Evolutionary conservation across 768 basidiomycete species (phyloP).

Genomic region (Termitomyces sp.): DNA sequence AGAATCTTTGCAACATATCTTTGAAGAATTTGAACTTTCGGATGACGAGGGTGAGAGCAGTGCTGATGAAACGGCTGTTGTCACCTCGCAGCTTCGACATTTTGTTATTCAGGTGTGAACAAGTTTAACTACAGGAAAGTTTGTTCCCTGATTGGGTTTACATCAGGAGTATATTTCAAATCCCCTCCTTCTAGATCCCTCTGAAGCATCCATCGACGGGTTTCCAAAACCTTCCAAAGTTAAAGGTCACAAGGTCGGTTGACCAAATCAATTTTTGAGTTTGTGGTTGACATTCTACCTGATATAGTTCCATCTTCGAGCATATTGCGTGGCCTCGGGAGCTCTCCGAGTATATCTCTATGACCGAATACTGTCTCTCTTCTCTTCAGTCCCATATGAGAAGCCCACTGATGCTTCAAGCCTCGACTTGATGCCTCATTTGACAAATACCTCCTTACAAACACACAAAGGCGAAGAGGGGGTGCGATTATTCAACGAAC

Average conservation of each 20-base stretch:
- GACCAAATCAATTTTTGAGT: background rate
- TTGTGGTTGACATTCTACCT: background rate
- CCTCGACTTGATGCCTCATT: constrained; percentile 64
- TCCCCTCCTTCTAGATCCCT: constrained; percentile 77
- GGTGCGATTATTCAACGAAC: constrained; percentile 78
- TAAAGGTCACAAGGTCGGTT: constrained; percentile 55
- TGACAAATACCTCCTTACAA: constrained; percentile 93
- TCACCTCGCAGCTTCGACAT: constrained; percentile 85
- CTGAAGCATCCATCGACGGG: constrained; percentile 31
- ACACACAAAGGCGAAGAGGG: constrained; percentile 56
- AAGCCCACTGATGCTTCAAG: constrained; percentile 32
- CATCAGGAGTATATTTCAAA: constrained; percentile 77
- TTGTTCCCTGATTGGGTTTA: background rate
- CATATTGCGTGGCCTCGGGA: constrained; percentile 78
- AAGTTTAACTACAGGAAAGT: background rate
- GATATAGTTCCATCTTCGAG: constrained; percentile 86
- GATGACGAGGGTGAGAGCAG: constrained; percentile 42
- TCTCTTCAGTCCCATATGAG: constrained; percentile 71
- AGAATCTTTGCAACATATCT: constrained; percentile 65
- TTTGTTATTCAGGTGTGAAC: constrained; percentile 86
- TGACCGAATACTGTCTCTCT: constrained; percentile 80
- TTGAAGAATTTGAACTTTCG: constrained; percentile 71
- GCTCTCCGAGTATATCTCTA: constrained; percentile 79
- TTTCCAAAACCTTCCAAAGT: constrained; percentile 18
- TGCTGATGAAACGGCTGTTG: constrained; percentile 48